These are phyloP conservation scores for Leishmania major DNA, from an alignment of 208 protist genomes.

Conservation along the genomic window DNA sequence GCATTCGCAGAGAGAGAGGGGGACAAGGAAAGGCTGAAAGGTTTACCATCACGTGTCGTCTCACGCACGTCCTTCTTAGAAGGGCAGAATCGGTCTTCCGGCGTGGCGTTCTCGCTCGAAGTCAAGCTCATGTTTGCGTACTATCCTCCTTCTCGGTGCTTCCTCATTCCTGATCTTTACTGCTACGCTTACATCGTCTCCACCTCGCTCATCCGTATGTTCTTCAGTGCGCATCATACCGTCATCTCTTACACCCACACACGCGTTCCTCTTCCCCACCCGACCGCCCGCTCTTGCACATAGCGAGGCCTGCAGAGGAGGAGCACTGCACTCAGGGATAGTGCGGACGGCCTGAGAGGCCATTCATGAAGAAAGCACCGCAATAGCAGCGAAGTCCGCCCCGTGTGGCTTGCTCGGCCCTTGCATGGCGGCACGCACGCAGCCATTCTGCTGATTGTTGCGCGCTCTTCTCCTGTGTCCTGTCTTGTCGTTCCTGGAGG, in stretches of 20 bases:
- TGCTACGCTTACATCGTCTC: neutral
- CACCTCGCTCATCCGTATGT: neutral
- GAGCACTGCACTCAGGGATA: neutral
- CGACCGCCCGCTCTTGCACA: neutral
- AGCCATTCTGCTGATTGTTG: neutral
- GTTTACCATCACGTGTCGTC: neutral
- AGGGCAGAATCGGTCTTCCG: neutral
- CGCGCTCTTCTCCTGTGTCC: neutral
- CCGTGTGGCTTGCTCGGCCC: neutral
- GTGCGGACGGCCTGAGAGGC: neutral
- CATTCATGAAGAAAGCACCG: neutral
- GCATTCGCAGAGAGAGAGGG: neutral
- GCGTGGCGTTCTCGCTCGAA: neutral
- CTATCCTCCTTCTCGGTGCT: neutral
- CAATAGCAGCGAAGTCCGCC: neutral
- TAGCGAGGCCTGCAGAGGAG: neutral
- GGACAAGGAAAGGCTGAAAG: neutral
- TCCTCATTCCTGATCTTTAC: neutral
- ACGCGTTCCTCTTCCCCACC: neutral
- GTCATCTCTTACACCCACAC: neutral
- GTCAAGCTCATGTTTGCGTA: neutral
- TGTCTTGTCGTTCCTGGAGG: neutral
- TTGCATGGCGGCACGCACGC: neutral
- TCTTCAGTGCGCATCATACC: no score
- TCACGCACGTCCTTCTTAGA: neutral